Percentiles rank a stretch among this genome's conserved stretches.
phyloP scores from a whole-genome alignment of 1,284 basidiomycete species.

The Sparassis latifolia region DNA sequence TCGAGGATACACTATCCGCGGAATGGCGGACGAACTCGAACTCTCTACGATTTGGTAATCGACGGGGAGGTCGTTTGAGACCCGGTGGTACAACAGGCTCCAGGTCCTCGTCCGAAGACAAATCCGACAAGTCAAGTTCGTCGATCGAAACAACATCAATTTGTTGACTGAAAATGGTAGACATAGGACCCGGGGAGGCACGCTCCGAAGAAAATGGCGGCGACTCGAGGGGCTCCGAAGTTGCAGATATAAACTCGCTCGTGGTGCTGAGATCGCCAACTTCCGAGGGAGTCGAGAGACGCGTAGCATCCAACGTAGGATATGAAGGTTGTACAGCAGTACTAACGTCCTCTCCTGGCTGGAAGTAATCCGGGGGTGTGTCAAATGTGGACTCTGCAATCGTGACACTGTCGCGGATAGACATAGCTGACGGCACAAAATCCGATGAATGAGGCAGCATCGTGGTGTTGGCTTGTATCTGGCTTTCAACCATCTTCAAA shows the following conservation, averaged over 20 bases:
- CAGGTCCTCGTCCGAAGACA: conserved; percentile 45
- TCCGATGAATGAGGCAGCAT: background rate
- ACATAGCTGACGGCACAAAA: background rate
- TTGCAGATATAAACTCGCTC: background rate
- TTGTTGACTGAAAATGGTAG: conserved; percentile 29
- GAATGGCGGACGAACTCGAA: conserved; percentile 71
- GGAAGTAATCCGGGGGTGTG: background rate
- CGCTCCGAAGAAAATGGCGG: background rate
- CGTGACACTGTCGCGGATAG: background rate
- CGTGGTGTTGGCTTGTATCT: conserved; percentile 5
- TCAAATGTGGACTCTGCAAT: background rate
- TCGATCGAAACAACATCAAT: conserved; percentile 71
- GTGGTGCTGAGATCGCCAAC: background rate
- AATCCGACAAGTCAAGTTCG: conserved; percentile 67
- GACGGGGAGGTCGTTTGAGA: conserved; percentile 45
- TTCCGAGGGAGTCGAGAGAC: background rate
- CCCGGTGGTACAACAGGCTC: conserved; percentile 39
- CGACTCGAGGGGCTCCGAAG: background rate
- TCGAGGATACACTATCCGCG: conserved; percentile 65
- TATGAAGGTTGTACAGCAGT: background rate
- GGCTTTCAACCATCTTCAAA: conserved; percentile 49
- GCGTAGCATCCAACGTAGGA: background rate
- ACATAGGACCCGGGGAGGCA: background rate
- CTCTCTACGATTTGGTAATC: conserved; percentile 64
- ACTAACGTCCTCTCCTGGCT: background rate